Conservation (phyloP, 495 filamentous ascomycete species). For the Sabuloglossum arenarium region DNA sequence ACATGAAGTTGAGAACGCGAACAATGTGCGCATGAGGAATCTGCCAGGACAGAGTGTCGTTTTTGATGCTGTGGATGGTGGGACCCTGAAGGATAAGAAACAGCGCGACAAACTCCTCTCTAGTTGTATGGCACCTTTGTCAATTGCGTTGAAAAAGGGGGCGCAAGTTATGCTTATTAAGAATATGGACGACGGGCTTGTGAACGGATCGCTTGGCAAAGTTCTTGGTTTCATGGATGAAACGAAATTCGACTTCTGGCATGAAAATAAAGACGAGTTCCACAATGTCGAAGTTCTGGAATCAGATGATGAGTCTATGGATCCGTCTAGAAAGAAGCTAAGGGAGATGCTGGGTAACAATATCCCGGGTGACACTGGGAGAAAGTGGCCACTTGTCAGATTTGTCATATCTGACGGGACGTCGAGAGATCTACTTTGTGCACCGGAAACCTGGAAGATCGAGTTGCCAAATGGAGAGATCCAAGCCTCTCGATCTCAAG, state of each 20-base stretch:
- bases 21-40: constrained; percentile 46
- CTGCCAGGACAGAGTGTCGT: constrained; percentile 44
- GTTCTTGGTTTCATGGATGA: constrained; percentile 78
- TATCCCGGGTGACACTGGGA: constrained; percentile 15
- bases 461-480: constrained; percentile 90
- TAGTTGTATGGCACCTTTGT: constrained; percentile 80
- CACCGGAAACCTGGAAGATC: constrained; percentile 83
- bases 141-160: constrained; percentile 65
- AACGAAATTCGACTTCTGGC: constrained; percentile 44
- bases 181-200: constrained; percentile 82
- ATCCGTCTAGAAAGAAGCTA: constrained; percentile 27
- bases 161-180: constrained; percentile 99
- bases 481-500: constrained; percentile 58
- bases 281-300: constrained; percentile 19
- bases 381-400: constrained; percentile 59
- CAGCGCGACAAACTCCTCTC: constrained; percentile 57
- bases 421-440: constrained; percentile 54
- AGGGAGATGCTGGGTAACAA: constrained; percentile 23
- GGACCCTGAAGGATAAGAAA: constrained; percentile 40
- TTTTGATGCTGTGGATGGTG: constrained; percentile 58
- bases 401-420: constrained; percentile 66
- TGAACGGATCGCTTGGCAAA: constrained; percentile 82
- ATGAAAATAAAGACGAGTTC: constrained; percentile 33
- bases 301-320: constrained; percentile 21
- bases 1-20: constrained; percentile 72